Conservation (phyloP, 176 grass and related monocot species). For the Tillandsia fasciculata region DNA sequence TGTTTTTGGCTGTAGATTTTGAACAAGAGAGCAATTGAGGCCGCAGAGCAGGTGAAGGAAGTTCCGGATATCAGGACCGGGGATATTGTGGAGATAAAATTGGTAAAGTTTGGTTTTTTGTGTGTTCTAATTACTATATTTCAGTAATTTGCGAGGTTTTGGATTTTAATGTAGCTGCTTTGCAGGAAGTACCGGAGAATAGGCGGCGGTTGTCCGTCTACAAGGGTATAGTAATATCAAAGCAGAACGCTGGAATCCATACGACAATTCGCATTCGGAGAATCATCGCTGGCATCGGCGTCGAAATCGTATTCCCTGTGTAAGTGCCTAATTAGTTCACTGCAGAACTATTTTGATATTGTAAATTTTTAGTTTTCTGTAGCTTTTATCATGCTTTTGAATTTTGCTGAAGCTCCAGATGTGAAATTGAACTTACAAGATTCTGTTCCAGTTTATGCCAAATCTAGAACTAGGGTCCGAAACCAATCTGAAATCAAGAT, state of each 20-base stretch:
- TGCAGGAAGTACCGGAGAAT: constrained; percentile 72
- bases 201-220: constrained; percentile 83
- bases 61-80: constrained; percentile 80
- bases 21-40: constrained; percentile 83
- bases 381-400: not conserved
- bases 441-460: not conserved
- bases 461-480: too few species aligned
- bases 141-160: constrained; percentile 9
- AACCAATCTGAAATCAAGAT: too few species aligned
- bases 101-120: constrained; percentile 37
- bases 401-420: too few species aligned
- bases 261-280: constrained; percentile 89
- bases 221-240: constrained; percentile 94
- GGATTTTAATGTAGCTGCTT: constrained; percentile 8
- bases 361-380: not conserved
- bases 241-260: constrained; percentile 80
- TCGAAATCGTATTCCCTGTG: constrained; percentile 97
- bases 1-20: constrained; percentile 44
- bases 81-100: constrained; percentile 87
- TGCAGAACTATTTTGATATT: not conserved
- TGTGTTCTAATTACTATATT: not conserved
- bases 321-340: constrained; percentile 36
- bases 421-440: too few species aligned
- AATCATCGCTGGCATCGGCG: constrained; percentile 88
- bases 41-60: constrained; percentile 65